Conservation (phyloP, 345 rosid species). For the Salix caprea region DNA sequence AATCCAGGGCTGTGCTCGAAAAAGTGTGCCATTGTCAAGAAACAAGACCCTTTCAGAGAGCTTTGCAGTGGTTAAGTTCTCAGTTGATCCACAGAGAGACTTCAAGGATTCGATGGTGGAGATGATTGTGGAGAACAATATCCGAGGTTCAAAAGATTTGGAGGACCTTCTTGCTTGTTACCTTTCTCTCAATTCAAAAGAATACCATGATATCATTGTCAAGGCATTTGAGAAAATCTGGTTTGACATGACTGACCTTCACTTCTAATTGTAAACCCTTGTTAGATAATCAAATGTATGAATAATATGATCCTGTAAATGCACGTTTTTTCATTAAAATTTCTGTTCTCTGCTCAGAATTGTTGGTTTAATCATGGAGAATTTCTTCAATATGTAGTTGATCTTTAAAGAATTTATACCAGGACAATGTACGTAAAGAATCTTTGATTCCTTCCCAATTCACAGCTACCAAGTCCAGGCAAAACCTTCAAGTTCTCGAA, state of each 20-base stretch:
- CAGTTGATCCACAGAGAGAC: conserved; percentile 72
- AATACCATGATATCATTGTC: conserved; percentile 70
- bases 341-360: neutral
- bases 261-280: neutral
- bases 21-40: conserved; percentile 25
- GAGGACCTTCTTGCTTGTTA: conserved; percentile 90
- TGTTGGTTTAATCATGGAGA: neutral
- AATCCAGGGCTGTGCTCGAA: conserved; percentile 17
- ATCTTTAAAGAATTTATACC: no score
- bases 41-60: conserved; percentile 38
- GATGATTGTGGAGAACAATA: conserved; percentile 78
- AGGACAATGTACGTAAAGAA: neutral
- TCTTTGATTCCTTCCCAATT: neutral
- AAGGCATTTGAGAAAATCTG: conserved; percentile 87
- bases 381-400: no score
- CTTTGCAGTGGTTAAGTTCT: conserved; percentile 69
- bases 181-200: conserved; percentile 67
- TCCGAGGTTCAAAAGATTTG: conserved; percentile 61
- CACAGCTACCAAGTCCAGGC: neutral
- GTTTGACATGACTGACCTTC: conserved; percentile 41
- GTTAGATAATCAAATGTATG: neutral
- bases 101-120: conserved; percentile 93
- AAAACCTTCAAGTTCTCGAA: neutral
- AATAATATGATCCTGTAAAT: neutral
- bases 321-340: neutral